Evolutionary conservation across 306 rosid species (phyloP).

Genomic region (Senna siamea): DNA sequence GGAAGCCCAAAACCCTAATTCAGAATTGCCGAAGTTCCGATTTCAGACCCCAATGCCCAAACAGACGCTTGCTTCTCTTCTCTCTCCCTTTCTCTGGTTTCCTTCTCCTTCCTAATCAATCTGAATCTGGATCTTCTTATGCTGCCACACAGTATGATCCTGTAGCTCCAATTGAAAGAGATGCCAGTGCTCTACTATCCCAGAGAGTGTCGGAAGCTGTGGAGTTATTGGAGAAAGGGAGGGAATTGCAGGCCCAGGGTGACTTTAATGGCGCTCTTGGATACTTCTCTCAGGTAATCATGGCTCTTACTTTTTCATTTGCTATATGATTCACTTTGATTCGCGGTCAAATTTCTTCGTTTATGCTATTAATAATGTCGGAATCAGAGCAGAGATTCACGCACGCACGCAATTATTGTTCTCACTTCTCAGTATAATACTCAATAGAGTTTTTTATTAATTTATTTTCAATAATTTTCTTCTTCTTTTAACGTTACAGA

Average conservation of each 20-base stretch:
- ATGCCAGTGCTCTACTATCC: conserved; percentile 49
- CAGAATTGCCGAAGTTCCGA: conserved; percentile 32
- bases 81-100: conserved; percentile 41
- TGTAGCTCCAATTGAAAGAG: conserved; percentile 53
- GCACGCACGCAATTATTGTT: too few species aligned
- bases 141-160: conserved; percentile 52
- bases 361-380: not conserved
- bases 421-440: too few species aligned
- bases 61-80: conserved; percentile 61
- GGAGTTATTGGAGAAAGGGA: conserved; percentile 75
- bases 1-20: conserved; percentile 20
- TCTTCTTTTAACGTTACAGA: not conserved
- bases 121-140: conserved; percentile 1
- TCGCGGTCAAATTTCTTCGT: too few species aligned
- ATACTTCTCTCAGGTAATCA: conserved; percentile 63
- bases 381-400: not conserved
- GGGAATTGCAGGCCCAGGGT: conserved; percentile 66
- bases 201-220: conserved; percentile 63
- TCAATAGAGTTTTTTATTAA: too few species aligned
- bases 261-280: conserved; percentile 69
- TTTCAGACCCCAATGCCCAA: conserved; percentile 38
- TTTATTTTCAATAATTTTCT: not conserved
- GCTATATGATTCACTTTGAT: not conserved
- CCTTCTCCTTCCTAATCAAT: conserved; percentile 44
- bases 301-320: not conserved